A percentile compares a stretch with the other conserved stretches of the same genome.
These are phyloP conservation scores for Globisporangium orthogonon DNA, from an alignment of 352 stramenopile species.

Conservation along the genomic window DNA sequence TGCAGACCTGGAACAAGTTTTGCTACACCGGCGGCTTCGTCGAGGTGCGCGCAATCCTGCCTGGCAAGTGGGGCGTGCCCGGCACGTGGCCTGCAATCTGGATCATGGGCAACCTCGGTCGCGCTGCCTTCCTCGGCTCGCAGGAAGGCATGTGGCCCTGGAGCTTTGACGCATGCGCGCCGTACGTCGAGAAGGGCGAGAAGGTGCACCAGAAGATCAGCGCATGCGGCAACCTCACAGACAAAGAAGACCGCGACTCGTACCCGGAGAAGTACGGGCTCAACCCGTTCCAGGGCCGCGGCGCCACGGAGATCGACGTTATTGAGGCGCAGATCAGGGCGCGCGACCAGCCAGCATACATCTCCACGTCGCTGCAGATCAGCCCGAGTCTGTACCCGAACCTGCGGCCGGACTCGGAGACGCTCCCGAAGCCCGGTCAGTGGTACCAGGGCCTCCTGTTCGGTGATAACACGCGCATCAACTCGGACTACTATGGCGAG, in stretches of 20 bases:
- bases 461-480: conserved; percentile 86
- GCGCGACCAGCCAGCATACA: conserved; percentile 83
- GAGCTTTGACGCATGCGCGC: conserved; percentile 91
- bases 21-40: conserved; percentile 97
- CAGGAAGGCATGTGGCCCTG: conserved; percentile 96
- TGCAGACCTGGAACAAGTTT: conserved; percentile 99
- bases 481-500: conserved; percentile 95
- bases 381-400: conserved; percentile 60
- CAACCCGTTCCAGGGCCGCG: conserved; percentile 87
- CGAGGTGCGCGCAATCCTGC: conserved; percentile 92
- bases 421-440: conserved; percentile 51
- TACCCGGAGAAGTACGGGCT: conserved; percentile 89
- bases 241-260: conserved; percentile 85
- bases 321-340: conserved; percentile 87
- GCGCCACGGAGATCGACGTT: conserved; percentile 96
- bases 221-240: conserved; percentile 92
- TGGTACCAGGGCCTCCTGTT: conserved; percentile 90
- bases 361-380: conserved; percentile 94
- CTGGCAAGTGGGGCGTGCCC: conserved; percentile 91
- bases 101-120: conserved; percentile 97
- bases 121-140: conserved; percentile 91
- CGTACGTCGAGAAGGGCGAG: conserved; percentile 79
- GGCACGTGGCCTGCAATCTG: conserved; percentile 97
- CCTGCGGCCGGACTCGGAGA: conserved; percentile 52
- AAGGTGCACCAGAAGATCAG: conserved; percentile 93